Conservation (phyloP, 352 stramenopile species). For the Aphanomyces invadans region DNA sequence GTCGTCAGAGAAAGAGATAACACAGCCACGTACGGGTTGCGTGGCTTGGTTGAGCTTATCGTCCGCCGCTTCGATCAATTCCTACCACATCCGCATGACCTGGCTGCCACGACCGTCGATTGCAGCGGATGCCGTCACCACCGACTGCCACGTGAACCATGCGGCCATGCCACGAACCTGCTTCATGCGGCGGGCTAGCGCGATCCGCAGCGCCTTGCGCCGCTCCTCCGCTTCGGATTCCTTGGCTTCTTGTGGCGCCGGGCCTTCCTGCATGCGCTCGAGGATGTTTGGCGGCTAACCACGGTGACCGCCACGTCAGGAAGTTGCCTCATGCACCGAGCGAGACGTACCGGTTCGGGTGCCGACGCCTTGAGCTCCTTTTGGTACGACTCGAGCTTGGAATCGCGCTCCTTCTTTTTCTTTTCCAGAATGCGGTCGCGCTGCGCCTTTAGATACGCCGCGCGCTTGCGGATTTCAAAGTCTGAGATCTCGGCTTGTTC, state of each 20-base stretch:
- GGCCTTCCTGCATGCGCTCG: constrained; percentile 58
- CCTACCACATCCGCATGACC: constrained; percentile 35
- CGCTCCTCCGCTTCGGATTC: constrained; percentile 58
- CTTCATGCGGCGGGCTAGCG: constrained; percentile 71
- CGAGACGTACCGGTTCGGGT: constrained; percentile 43
- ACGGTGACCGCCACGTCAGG: too few relatives aligned
- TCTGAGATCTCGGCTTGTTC: constrained; percentile 58
- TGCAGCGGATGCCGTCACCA: too few relatives aligned
- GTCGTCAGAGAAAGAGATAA: neutral
- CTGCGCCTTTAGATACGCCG: constrained; percentile 66
- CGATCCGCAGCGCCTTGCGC: constrained; percentile 56
- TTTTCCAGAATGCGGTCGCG: constrained; percentile 73
- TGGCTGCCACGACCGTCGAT: too few relatives aligned
- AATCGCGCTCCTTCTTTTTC: constrained; percentile 67
- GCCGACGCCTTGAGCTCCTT: constrained; percentile 59
- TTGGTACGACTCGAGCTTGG: constrained; percentile 63
- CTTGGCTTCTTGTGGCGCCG: constrained; percentile 39
- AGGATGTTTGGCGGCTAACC: constrained; percentile 3
- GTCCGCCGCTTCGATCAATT: constrained; percentile 36
- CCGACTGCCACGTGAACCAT: too few relatives aligned
- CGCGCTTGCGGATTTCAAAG: constrained; percentile 58
- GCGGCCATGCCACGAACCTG: too few relatives aligned
- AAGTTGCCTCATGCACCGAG: too few relatives aligned
- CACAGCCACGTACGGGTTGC: neutral
- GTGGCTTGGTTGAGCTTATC: constrained; percentile 17